Percentiles rank a stretch among this genome's conserved stretches.
phyloP scores from a whole-genome alignment of 345 rosid genomes.

The Hibiscus trionum region DNA sequence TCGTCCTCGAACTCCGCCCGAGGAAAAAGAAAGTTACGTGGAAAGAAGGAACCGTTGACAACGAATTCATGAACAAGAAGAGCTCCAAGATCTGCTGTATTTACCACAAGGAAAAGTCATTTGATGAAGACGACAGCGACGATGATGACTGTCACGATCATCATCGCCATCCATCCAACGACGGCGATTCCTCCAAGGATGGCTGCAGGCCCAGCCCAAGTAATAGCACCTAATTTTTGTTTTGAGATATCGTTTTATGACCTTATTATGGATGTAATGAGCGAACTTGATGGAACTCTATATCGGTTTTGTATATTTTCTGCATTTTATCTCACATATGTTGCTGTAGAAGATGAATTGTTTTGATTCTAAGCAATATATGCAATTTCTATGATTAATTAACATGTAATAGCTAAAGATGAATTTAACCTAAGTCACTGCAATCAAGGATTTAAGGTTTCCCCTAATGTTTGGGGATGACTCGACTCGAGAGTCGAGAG shows the following conservation, averaged over 20 bases:
- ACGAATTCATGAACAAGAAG: conserved; percentile 93
- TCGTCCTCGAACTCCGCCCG: conserved; percentile 55
- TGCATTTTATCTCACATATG: background rate
- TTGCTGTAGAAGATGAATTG: background rate
- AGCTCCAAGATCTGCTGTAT: conserved; percentile 97
- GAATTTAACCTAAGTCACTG: background rate
- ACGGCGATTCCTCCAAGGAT: conserved; percentile 17
- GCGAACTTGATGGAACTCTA: background rate
- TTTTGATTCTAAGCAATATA: background rate
- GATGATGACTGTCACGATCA: conserved; percentile 51
- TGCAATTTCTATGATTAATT: background rate
- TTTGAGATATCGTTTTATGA: background rate
- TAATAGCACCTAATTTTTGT: conserved; percentile 3
- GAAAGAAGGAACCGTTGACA: conserved; percentile 94
- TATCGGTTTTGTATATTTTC: background rate
- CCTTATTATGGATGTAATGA: background rate
- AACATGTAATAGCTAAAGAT: background rate
- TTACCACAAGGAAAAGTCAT: conserved; percentile 88
- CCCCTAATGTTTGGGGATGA: background rate
- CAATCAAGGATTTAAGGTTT: background rate
- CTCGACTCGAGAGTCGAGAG: background rate
- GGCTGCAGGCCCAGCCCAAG: conserved; percentile 9
- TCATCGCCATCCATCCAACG: conserved; percentile 15
- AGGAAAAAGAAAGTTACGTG: conserved; percentile 88
- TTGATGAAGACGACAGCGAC: conserved; percentile 83